Evolutionary conservation across 148 eudicot genomes (phyloP).

Genomic region (Fagopyrum esculentum): DNA sequence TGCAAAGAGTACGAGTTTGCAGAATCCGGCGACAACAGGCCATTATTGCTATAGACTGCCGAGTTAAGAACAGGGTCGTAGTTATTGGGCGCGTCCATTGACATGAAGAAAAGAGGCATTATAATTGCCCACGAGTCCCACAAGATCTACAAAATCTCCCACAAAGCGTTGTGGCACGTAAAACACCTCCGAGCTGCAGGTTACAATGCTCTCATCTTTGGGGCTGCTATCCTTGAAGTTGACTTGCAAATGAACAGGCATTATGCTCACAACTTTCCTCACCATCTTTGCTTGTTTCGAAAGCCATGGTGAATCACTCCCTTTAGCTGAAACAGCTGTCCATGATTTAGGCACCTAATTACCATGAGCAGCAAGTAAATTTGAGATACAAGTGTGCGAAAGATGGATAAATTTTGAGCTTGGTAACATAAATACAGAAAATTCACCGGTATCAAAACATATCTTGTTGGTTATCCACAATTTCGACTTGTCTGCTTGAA

Average conservation of each 20-base stretch:
- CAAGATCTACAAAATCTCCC: constrained; percentile 46
- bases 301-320: constrained; percentile 39
- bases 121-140: constrained; percentile 38
- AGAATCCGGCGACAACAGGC: constrained; percentile 25
- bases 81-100: constrained; percentile 49
- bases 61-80: constrained; percentile 38
- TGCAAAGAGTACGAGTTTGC: constrained; percentile 36
- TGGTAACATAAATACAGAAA: neutral
- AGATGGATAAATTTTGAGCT: neutral
- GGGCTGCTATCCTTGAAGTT: constrained; percentile 42
- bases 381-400: neutral
- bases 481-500: constrained; percentile 56
- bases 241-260: constrained; percentile 71
- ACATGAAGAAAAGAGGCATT: constrained; percentile 55
- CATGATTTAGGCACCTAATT: constrained; percentile 50
- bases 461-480: constrained; percentile 72
- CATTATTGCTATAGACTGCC: constrained; percentile 37
- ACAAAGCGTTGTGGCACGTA: constrained; percentile 46
- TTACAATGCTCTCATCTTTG: constrained; percentile 21
- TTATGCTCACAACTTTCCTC: constrained; percentile 39
- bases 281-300: constrained; percentile 47
- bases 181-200: constrained; percentile 61
- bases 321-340: constrained; percentile 27
- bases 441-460: neutral
- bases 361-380: neutral